Conservation (phyloP, 352 stramenopile genomes). For the Globisporangium paroecandrum region DNA sequence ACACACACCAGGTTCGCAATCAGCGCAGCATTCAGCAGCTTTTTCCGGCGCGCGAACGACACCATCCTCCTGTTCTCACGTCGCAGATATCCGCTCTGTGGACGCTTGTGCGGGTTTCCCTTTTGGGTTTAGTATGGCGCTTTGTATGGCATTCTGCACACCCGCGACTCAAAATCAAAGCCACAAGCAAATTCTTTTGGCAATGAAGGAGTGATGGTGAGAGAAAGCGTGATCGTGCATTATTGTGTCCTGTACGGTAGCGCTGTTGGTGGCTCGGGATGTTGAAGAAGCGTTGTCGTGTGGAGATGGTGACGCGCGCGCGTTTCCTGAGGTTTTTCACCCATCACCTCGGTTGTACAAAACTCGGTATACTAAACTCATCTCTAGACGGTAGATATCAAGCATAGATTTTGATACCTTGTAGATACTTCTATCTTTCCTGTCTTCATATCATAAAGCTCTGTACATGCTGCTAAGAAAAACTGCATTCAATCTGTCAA, state of each 20-base stretch:
- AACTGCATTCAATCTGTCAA: too few relatives aligned
- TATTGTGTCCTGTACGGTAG: background rate
- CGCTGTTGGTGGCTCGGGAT: background rate
- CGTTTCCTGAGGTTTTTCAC: background rate
- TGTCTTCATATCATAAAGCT: too few relatives aligned
- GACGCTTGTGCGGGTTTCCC: background rate
- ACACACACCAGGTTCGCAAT: slow-evolving; percentile 57
- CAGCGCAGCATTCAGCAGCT: slow-evolving; percentile 71
- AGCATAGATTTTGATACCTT: too few relatives aligned
- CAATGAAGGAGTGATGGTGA: background rate
- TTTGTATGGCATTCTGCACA: slow-evolving; percentile 1
- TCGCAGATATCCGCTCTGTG: background rate
- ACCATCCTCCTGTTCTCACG: slow-evolving; percentile 12
- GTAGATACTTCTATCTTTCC: too few relatives aligned
- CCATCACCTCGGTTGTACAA: background rate
- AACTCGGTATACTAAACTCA: too few relatives aligned
- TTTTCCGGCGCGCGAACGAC: slow-evolving; percentile 24
- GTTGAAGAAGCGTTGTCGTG: slow-evolving; percentile 1
- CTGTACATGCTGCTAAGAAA: too few relatives aligned
- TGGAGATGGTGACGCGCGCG: slow-evolving; percentile 1
- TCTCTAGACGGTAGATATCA: too few relatives aligned
- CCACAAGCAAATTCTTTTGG: slow-evolving; percentile 19
- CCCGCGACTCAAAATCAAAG: background rate
- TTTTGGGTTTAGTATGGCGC: background rate
- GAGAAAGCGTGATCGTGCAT: background rate